Conservation (phyloP, 176 grass and related monocot species). For the Carex pumila region DNA sequence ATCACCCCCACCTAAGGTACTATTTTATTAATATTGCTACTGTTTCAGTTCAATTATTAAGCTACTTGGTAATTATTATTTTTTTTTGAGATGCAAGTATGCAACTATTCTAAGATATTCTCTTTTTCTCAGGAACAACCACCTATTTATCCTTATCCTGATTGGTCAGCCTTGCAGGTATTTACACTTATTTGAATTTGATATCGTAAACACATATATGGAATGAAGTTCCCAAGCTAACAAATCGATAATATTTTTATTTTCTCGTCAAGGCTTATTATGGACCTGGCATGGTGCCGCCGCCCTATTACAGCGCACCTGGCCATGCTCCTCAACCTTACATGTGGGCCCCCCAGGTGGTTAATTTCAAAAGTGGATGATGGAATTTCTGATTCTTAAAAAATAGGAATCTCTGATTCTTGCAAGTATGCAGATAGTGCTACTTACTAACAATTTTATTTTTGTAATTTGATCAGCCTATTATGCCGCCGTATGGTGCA, state of each 20-base stretch:
- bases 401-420: background rate
- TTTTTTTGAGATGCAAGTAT: background rate
- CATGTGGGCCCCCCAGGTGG: constrained; percentile 79
- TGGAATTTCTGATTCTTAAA: background rate
- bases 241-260: background rate
- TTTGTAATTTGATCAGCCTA: constrained; percentile 25
- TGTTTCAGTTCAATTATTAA: background rate
- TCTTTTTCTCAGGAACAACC: constrained; percentile 56
- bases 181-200: background rate
- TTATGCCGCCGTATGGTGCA: constrained; percentile 53
- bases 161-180: constrained; percentile 78
- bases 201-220: background rate
- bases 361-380: constrained; percentile 8
- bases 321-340: constrained; percentile 54
- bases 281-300: constrained; percentile 66
- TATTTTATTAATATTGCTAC: background rate
- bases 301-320: constrained; percentile 45
- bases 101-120: background rate
- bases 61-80: background rate
- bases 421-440: background rate
- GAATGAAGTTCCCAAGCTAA: background rate
- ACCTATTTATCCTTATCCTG: constrained; percentile 51
- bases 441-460: background rate
- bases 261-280: constrained; percentile 62
- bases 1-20: constrained; percentile 60